These are phyloP conservation scores for Fusarium sp. DNA, from an alignment of 2,329 filamentous ascomycete genomes.

Conservation along the genomic window DNA sequence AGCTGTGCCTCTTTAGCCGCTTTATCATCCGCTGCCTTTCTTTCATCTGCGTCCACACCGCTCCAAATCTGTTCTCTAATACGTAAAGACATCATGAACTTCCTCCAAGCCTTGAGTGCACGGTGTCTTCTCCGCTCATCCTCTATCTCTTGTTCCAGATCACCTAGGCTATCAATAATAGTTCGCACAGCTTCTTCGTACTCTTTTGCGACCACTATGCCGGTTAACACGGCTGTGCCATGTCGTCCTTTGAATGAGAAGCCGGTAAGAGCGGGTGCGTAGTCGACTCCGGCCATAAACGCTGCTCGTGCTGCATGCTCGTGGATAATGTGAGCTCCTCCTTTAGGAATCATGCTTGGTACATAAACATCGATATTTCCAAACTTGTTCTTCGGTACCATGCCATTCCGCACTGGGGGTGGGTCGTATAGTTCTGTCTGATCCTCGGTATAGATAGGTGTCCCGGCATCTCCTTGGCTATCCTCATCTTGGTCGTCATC, in stretches of 20 bases:
- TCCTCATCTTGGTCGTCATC: slow-evolving; percentile 44
- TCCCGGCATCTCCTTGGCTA: slow-evolving; percentile 52
- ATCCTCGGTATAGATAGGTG: slow-evolving; percentile 67
- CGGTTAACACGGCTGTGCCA: slow-evolving; percentile 83
- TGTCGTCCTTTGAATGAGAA: slow-evolving; percentile 88
- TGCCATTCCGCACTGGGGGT: slow-evolving; percentile 77
- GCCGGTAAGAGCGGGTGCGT: slow-evolving; percentile 87
- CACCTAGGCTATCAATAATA: slow-evolving; percentile 72
- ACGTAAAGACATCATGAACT: slow-evolving; percentile 79
- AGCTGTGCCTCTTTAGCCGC: slow-evolving; percentile 49
- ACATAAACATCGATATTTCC: slow-evolving; percentile 96
- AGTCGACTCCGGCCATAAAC: slow-evolving; percentile 80
- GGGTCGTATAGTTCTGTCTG: slow-evolving; percentile 80
- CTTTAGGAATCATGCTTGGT: slow-evolving; percentile 86
- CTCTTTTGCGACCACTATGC: slow-evolving; percentile 79
- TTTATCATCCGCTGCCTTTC: slow-evolving; percentile 51
- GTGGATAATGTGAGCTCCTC: slow-evolving; percentile 76
- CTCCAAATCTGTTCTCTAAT: slow-evolving; percentile 78
- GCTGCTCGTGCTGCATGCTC: slow-evolving; percentile 75
- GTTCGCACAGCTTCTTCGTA: slow-evolving; percentile 76
- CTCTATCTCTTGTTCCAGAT: slow-evolving; percentile 71
- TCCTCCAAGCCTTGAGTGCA: slow-evolving; percentile 71
- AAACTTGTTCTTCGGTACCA: slow-evolving; percentile 88
- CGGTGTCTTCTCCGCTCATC: slow-evolving; percentile 77
- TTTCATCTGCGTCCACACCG: slow-evolving; percentile 60